Base-by-base conservation (phyloP, 768 basidiomycete genomes). In the Leccinum uliginosum region DNA sequence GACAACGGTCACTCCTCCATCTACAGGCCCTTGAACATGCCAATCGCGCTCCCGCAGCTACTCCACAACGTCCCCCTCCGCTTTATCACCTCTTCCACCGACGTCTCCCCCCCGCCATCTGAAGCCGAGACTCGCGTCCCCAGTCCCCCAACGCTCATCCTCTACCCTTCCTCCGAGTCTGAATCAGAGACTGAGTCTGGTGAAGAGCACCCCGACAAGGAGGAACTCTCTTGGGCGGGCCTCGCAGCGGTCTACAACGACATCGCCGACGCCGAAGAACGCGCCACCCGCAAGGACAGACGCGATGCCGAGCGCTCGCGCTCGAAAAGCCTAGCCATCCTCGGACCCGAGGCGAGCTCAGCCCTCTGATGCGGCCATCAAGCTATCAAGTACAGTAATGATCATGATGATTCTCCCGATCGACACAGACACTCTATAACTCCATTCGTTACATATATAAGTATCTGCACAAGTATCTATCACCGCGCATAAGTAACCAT, bases 241-340 rank as follows among this genome's bases (percentile, higher is more conserved):
- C 26, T 58, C 43, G 57, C 57, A 24, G 27, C 40, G 7, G 21
- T 6, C 27, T 44, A 44, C 45, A 19, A 60, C 26, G 26, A 53
- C 29, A 2, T 38, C 1, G 35, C 38, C 24, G 54, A 56, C 14
- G 51, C 43, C 1, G 43, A 61, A 1, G 64, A 65, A 38, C 52
- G 21, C 17, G 51, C 40, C 4, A 10, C 19, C 3, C 56, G 51
- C 54, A 65, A 49, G 29, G 59, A 45, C 0, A 54, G n/a, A 55
- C 63, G 63, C 47, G 49, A 56, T 45, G 50, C 50, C 5, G 12
- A 26, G 17, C 53, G 62, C 24, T 61, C 63, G 1, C 63, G 46
- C 38, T 6, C 45, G 2, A 65, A 58, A 46, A 30, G 26, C 1
- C 50, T 65, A 55, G 50, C 55, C 5, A 9, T 61, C 4, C 43